phyloP scores from a whole-genome alignment of 371 early-diverging fungal species.

The Mortierella sp. region DNA sequence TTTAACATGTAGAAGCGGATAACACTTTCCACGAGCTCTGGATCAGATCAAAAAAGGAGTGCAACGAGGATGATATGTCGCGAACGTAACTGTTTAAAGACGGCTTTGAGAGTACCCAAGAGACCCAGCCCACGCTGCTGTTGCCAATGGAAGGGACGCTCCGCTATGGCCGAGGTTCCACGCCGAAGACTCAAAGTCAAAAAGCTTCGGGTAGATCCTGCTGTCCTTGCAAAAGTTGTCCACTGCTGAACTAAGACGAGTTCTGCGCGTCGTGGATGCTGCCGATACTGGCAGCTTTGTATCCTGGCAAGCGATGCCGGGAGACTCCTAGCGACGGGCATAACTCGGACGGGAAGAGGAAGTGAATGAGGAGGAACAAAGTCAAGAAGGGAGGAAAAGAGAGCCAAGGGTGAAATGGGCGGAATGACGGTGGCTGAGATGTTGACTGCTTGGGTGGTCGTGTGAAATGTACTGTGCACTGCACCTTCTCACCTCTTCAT shows the following conservation, averaged over 20 bases:
- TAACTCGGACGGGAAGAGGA: not conserved
- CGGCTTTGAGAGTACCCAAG: slow-evolving; percentile 43
- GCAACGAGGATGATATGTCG: not conserved
- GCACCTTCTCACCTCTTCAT: not conserved
- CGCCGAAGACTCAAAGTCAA: slow-evolving; percentile 37
- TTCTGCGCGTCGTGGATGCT: slow-evolving; percentile 1
- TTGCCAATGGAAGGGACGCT: slow-evolving; percentile 22
- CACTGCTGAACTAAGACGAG: slow-evolving; percentile 10
- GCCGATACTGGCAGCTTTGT: slow-evolving; percentile 2
- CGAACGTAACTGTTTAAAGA: slow-evolving; percentile 43
- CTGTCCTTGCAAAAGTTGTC: slow-evolving; percentile 9
- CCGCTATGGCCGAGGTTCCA: not conserved
- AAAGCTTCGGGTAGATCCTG: slow-evolving; percentile 1
- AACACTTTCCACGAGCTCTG: too few relatives aligned
- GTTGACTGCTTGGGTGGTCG: slow-evolving; percentile 23
- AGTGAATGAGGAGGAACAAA: not conserved
- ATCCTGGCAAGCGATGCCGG: slow-evolving; percentile 26
- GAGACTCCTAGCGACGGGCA: slow-evolving; percentile 33
- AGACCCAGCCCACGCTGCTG: slow-evolving; percentile 44
- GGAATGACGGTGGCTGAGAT: slow-evolving; percentile 20
- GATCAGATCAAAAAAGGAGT: not conserved
- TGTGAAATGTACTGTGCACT: too few relatives aligned
- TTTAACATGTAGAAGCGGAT: too few relatives aligned
- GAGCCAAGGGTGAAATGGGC: not conserved
- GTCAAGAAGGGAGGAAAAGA: not conserved